Conservation (phyloP, 139 green algal genomes). For the Chlamydomonas schloesseri region DNA sequence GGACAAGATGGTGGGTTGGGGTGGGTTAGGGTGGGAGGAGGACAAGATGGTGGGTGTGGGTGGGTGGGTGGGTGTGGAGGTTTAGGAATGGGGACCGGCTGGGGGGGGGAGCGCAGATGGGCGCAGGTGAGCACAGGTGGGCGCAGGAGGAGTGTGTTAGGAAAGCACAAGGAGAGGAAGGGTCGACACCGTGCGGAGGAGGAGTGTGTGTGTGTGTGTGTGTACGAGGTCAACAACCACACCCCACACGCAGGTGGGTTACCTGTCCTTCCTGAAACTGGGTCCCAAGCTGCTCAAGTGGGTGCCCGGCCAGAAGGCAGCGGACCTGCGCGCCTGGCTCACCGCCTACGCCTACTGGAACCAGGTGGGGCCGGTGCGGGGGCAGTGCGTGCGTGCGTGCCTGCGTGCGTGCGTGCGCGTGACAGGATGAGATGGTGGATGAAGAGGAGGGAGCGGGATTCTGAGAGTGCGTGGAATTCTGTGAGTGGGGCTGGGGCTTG, state of each 20-base stretch:
- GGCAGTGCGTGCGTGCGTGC: neutral
- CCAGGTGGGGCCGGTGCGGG: slow-evolving; percentile 71
- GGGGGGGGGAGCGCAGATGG: too few relatives aligned
- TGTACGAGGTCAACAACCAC: neutral
- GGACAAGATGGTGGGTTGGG: too few relatives aligned
- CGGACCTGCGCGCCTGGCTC: slow-evolving; percentile 95
- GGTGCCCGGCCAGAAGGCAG: slow-evolving; percentile 89
- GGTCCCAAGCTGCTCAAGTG: slow-evolving; percentile 97
- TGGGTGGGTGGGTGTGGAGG: neutral
- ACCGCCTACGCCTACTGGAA: slow-evolving; percentile 98
- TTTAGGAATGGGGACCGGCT: neutral
- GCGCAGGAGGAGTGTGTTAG: too few relatives aligned
- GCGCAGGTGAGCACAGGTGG: too few relatives aligned
- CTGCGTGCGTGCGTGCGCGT: too few relatives aligned
- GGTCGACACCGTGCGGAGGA: too few relatives aligned
- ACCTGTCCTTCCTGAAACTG: slow-evolving; percentile 92
- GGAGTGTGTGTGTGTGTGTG: too few relatives aligned
- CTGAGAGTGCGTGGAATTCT: too few relatives aligned
- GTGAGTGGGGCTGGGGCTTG: too few relatives aligned
- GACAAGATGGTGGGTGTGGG: slow-evolving; percentile 76
- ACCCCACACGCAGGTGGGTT: slow-evolving; percentile 58
- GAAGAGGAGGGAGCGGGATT: slow-evolving; percentile 48
- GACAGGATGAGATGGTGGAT: too few relatives aligned
- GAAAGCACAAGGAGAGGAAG: too few relatives aligned
- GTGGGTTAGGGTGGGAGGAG: neutral